Evolutionary conservation across 257 asterid species (phyloP), one percentile per base, ranked within the genome.

Genomic region (Scutellaria minor): DNA sequence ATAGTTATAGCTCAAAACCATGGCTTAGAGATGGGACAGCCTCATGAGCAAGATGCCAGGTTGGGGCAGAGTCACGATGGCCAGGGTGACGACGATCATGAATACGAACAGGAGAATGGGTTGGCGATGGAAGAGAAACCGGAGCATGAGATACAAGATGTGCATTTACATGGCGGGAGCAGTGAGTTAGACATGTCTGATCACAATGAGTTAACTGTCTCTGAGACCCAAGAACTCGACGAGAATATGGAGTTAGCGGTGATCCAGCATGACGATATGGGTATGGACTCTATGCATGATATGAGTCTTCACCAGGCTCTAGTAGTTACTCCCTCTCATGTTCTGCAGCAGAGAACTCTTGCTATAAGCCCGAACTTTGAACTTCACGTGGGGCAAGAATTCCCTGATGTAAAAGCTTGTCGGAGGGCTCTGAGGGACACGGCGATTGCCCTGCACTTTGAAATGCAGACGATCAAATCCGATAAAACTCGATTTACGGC

Each of bases 401-500:
- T 94, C 57, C 78, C 99, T 4, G 99, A 94, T 78, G 96, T 90
- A 35, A 88, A 83, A 75, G 90, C 97, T 75, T 94, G 97, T 59
- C 80, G 99, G n/a, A 84, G 96, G 81, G 99, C 99, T 24, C 72
- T 94, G 67, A 82, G 96, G 75, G 96, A 94, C 85, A 89, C 95
- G 3, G 98, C 99, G 50, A 94, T 94, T 56, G 96, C 93, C 20
- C 93, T 89, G 66, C 99, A 94, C 84, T 94, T 94, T 50, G 97
- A 94, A 74, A 88, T 94, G 83, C 98, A 89, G 79, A 91, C 97
- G 51, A 84, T 91, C 68, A 94, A 94, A 77, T 91, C 97, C 4
- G 99, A 94, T 70, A 91, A 89, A 78, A 94, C 93, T 60, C 96
- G 99, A 1, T 94, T 91, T 45, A 91, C 97, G 20, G 99, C 99